A percentile compares a stretch with the other conserved stretches of the same genome.
Evolutionary conservation across 164 flowering plant species (phyloP).

Genomic region (Buxus sempervirens): DNA sequence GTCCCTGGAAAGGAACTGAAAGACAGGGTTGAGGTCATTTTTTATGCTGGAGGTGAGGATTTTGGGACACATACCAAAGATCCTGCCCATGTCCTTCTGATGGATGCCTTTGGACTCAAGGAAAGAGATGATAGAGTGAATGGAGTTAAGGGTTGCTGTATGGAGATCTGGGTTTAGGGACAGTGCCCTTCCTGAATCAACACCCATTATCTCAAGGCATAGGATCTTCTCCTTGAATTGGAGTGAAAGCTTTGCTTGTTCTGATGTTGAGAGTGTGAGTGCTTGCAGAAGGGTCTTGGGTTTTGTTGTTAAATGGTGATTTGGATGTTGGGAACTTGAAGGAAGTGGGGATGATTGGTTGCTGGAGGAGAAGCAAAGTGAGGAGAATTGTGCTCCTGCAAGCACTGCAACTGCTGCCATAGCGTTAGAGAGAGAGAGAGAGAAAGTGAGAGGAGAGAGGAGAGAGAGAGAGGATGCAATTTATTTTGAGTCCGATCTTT

Average conservation of each 20-base stretch:
- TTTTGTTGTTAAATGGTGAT: constrained; percentile 32
- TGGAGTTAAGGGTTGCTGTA: constrained; percentile 58
- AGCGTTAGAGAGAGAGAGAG: constrained; percentile 6
- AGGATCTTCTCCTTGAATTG: constrained; percentile 84
- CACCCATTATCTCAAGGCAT: constrained; percentile 91
- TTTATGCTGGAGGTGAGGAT: constrained; percentile 67
- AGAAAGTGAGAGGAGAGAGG: neutral
- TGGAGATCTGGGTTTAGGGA: constrained; percentile 77
- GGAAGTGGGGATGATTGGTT: constrained; percentile 15
- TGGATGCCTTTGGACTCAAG: constrained; percentile 80
- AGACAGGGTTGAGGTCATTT: constrained; percentile 64
- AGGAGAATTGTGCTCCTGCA: constrained; percentile 34
- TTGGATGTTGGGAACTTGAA: constrained; percentile 22
- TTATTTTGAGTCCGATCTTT: neutral
- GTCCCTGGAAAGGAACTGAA: constrained; percentile 57
- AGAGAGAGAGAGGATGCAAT: neutral
- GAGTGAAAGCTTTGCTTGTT: constrained; percentile 40
- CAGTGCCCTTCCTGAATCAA: constrained; percentile 82
- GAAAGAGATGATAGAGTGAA: constrained; percentile 62
- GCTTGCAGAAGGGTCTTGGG: constrained; percentile 42
- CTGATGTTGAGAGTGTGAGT: constrained; percentile 50
- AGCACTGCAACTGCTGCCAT: neutral
- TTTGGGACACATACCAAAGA: constrained; percentile 87
- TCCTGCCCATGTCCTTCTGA: constrained; percentile 69
- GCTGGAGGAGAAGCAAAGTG: constrained; percentile 40